A percentile compares a stretch with the other conserved stretches of the same genome.
Evolutionary conservation across 2,329 filamentous ascomycete species (phyloP).

Genomic region (Grosmannia serpens): DNA sequence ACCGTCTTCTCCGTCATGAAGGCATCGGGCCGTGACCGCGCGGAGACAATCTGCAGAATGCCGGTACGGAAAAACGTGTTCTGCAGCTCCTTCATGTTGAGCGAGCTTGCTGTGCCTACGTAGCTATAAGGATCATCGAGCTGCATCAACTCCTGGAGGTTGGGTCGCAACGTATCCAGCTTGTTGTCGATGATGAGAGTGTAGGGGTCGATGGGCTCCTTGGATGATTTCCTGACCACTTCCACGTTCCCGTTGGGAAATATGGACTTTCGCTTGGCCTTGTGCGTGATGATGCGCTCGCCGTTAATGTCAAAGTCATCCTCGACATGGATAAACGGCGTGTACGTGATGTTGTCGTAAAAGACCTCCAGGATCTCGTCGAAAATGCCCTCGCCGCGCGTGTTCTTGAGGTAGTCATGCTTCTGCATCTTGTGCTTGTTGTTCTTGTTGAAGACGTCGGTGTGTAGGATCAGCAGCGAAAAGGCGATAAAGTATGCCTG

Average conservation of each 20-base stretch:
- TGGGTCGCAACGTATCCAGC: slow-evolving; percentile 70
- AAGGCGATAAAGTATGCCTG: slow-evolving; percentile 99
- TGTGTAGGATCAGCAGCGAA: slow-evolving; percentile 89
- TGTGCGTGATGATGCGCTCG: slow-evolving; percentile 59
- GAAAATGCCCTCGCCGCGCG: slow-evolving; percentile 79
- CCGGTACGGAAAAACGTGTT: slow-evolving; percentile 86
- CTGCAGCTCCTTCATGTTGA: slow-evolving; percentile 74
- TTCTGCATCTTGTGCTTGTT: slow-evolving; percentile 99
- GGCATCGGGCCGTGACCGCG: slow-evolving; percentile 83
- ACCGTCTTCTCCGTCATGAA: slow-evolving; percentile 85
- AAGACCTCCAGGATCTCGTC: slow-evolving; percentile 91
- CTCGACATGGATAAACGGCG: slow-evolving; percentile 95
- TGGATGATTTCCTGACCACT: slow-evolving; percentile 50
- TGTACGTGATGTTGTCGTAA: slow-evolving; percentile 98
- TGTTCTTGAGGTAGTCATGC: slow-evolving; percentile 89
- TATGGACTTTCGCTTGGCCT: slow-evolving; percentile 57
- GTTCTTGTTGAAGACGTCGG: slow-evolving; percentile 99
- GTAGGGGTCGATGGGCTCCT: slow-evolving; percentile 90
- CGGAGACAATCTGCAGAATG: slow-evolving; percentile 88
- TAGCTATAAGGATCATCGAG: slow-evolving; percentile 89
- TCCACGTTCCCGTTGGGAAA: slow-evolving; percentile 56
- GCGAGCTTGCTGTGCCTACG: slow-evolving; percentile 58
- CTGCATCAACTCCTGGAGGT: slow-evolving; percentile 82
- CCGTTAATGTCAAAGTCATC: slow-evolving; percentile 75
- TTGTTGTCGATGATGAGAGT: slow-evolving; percentile 86